Base-by-base conservation (phyloP, 768 basidiomycete genomes). In the Holtermannia corniformis region DNA sequence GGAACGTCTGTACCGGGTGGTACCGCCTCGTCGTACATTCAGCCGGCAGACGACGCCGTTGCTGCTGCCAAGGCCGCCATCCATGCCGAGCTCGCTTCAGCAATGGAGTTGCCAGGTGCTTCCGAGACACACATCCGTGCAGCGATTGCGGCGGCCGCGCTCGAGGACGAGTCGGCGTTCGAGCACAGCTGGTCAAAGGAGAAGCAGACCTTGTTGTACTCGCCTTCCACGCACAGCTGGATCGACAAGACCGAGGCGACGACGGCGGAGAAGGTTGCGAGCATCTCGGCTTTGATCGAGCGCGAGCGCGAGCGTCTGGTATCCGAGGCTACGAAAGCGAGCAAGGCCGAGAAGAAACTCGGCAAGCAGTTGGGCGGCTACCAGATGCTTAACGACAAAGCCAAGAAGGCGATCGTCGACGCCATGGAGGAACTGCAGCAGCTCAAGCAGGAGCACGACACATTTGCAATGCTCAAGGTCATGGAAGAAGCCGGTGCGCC, bases 261-360 rank as follows among this genome's bases (percentile, higher is more conserved):
- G 14, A 46, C 59, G 2, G 41, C 57, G 13, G 62, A 67, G 19
- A 78, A 93, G n/a, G 75, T 81, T 2, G 63, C 73, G 13, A 81
- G 82, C 23, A 83, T 86, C 63, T 67, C 75, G 0, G 68, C 77
- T 4, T 73, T 85, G 32, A 76, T 93, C 51, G 77, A 80, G 5
- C 77, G 81, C 47, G 77, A 77, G 50, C 81, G 83, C 23, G 83
- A 83, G 14, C 70, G 74, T 47, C 89, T 99, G 83, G 74, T 81
- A 27, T 82, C 80, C 65, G 86, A 92, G 65, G 86, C 87, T 0
- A 79, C 77, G 50, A 88, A 85, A 68, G 85, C 86, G 0, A 72
- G 79, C 20, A 97, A 95, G 76, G 67, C 78, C 4, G 93, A 96
- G 77, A 95, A 91, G 80, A 93, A 90, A 71, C 80, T 97, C 10